Evolutionary conservation across 208 protist species (phyloP), one percentile per base, ranked within the genome.

Genomic region (Trypanosoma melophagium): DNA sequence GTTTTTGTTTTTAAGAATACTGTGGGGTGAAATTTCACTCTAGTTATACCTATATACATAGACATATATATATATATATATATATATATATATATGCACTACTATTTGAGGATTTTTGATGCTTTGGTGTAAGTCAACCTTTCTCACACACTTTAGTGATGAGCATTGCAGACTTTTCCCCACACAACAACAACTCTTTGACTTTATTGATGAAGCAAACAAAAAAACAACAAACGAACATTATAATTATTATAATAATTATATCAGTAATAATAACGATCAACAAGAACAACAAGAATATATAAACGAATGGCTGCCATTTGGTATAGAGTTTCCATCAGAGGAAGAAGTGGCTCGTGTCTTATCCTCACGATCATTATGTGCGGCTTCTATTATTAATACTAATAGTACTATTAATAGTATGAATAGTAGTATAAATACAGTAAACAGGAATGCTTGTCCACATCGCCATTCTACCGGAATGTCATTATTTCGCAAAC

Each of bases 301-400:
- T 8, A 4, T 8, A 2, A 12, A 44, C 17, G 40, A 3, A 12
- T 95, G 86, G 86, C 69, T 86, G 22, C 88, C 84, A 41, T 95
- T 95, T 63, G 83, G 83, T 19, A 84, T 95, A 21, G 89, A 95
- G 61, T 87, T 95, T 63, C 82, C 81, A 0, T 91, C 89, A 10
- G 80, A 87, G 24, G 57, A 71, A 4, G 81, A 87, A 16, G 80
- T 88, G 1, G 66, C 69, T 10, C 59, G 71, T 5, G 55, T 76
- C 10, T 64, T 92, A n/a, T 10, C 69, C 8, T 24, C 40, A 10
- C 67, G 66, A 4, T 7, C 57, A 25, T 22, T 66, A 7, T 44
- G 53, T 56, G 24, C 56, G 13, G 0, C 47, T 14, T 56, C 5
- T 19, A 64, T 10, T 60, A 24, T 24, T 25, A 54, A 24, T 56